Evolutionary conservation across 306 rosid species (phyloP).

Genomic region (Hylodesmum podocarpum): DNA sequence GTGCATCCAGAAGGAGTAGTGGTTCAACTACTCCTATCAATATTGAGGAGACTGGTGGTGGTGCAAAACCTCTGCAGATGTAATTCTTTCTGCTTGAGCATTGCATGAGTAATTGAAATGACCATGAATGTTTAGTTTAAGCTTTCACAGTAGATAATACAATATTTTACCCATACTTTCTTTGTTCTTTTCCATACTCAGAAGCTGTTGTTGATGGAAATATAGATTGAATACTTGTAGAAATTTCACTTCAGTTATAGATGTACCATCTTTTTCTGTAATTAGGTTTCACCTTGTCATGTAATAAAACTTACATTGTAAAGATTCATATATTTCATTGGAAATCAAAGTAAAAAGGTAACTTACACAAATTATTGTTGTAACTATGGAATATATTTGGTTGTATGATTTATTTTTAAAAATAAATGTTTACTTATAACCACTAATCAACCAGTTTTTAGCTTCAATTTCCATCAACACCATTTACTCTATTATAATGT

Average conservation of each 20-base stretch:
- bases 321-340: constrained; percentile 6
- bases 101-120: constrained; percentile 28
- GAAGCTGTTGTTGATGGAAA: constrained; percentile 9
- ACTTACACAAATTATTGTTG: not conserved
- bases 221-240: constrained; percentile 27
- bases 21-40: constrained; percentile 73
- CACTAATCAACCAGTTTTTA: too few species aligned
- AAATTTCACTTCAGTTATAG: constrained; percentile 28
- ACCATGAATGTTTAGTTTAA: constrained; percentile 25
- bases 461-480: too few species aligned
- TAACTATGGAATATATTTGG: not conserved
- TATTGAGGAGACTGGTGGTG: constrained; percentile 68
- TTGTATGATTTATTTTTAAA: not conserved
- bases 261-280: constrained; percentile 33
- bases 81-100: not conserved
- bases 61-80: constrained; percentile 52
- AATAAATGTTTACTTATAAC: too few species aligned
- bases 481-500: too few species aligned
- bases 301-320: constrained; percentile 41
- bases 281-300: constrained; percentile 19
- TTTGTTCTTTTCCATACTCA: constrained; percentile 24
- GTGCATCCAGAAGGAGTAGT: constrained; percentile 48
- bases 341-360: not conserved
- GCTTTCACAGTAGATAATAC: constrained; percentile 34
- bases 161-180: not conserved